Percentiles rank a stretch among this genome's conserved stretches.
phyloP scores from a whole-genome alignment of 129 eudicot species.

The Flaveria bidentis region DNA sequence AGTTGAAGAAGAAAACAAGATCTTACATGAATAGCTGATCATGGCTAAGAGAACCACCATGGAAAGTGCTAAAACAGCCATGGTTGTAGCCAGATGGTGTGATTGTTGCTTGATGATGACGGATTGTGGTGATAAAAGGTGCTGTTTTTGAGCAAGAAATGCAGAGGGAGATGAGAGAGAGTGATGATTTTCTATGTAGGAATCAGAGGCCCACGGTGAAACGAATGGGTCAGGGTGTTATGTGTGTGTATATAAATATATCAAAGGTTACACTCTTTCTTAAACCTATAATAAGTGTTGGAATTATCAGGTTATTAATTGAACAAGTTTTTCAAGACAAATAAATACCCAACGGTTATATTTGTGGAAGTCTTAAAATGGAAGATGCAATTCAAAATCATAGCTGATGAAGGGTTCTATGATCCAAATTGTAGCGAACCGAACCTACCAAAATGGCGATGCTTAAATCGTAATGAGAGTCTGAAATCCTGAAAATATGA shows the following conservation, averaged over 20 bases:
- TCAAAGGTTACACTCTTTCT: not conserved
- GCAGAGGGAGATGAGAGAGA: slow-evolving; percentile 30
- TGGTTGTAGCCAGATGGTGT: slow-evolving; percentile 48
- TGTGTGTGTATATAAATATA: not conserved
- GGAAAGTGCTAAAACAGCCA: slow-evolving; percentile 55
- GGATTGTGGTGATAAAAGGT: slow-evolving; percentile 23
- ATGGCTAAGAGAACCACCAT: slow-evolving; percentile 57
- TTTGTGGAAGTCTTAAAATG: not conserved
- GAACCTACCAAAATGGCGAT: too few relatives aligned
- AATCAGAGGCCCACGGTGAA: slow-evolving; percentile 27
- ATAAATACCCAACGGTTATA: not conserved
- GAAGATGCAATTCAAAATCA: too few relatives aligned
- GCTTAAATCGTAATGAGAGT: too few relatives aligned
- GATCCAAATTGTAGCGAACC: too few relatives aligned
- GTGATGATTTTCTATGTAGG: slow-evolving; percentile 13
- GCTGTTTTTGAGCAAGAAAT: slow-evolving; percentile 10
- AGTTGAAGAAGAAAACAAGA: slow-evolving; percentile 1
- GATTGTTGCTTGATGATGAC: slow-evolving; percentile 30
- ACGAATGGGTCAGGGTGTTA: slow-evolving; percentile 19
- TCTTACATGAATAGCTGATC: slow-evolving; percentile 59
- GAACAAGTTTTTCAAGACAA: not conserved
- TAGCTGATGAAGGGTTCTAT: too few relatives aligned
- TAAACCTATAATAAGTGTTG: not conserved
- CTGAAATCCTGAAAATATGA: too few relatives aligned
- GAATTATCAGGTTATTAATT: not conserved